Conservation (phyloP, 202 grass and related monocot species). For the Schoenoplectus triqueter region DNA sequence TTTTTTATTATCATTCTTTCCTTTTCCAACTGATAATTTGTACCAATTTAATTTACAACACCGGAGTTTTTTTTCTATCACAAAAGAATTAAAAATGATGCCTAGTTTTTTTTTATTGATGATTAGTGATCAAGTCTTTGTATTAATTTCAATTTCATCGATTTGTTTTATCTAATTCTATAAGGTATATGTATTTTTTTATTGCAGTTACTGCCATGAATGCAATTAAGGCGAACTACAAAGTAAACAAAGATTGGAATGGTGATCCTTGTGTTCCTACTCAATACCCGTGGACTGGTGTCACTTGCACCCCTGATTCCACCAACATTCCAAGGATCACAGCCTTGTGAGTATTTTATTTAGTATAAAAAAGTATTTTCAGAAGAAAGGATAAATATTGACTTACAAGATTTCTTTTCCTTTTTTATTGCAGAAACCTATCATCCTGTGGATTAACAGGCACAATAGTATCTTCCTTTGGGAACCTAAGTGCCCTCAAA, state of each 20-base stretch:
- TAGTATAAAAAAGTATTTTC: neutral
- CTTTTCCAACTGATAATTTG: no score
- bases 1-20: no score
- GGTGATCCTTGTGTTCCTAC: conserved; percentile 49
- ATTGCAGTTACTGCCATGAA: conserved; percentile 40
- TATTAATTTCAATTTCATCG: neutral
- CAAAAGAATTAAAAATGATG: no score
- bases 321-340: conserved; percentile 35
- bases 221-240: conserved; percentile 44
- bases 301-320: conserved; percentile 36
- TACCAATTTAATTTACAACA: no score
- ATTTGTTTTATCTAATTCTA: neutral
- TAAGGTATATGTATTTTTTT: neutral
- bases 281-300: conserved; percentile 30
- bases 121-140: no score
- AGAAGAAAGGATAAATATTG: neutral
- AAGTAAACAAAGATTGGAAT: conserved; percentile 42
- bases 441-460: conserved; percentile 21
- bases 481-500: neutral
- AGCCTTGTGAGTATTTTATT: conserved; percentile 30
- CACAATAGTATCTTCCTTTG: neutral
- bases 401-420: neutral
- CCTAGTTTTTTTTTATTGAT: no score
- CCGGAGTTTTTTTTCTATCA: no score
- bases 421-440: conserved; percentile 28